These are phyloP conservation scores for Platanus orientalis DNA, from an alignment of 164 flowering plant species.

Conservation along the genomic window DNA sequence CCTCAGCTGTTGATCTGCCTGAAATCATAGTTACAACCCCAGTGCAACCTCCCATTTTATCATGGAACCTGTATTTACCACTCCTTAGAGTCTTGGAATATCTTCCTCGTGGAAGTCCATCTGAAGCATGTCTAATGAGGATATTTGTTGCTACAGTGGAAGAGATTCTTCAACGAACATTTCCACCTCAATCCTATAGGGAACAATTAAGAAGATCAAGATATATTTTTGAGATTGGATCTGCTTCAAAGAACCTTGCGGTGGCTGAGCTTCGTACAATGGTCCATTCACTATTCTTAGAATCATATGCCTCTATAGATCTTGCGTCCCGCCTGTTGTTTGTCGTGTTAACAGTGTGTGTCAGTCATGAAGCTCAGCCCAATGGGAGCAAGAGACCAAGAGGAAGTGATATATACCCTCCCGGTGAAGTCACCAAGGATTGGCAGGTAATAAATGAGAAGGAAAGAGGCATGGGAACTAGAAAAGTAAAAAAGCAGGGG, in stretches of 20 bases:
- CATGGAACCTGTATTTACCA: constrained; percentile 94
- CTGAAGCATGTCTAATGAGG: constrained; percentile 96
- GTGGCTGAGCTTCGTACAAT: constrained; percentile 95
- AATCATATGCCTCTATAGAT: constrained; percentile 81
- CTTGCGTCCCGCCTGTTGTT: constrained; percentile 92
- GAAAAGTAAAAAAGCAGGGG: constrained; percentile 60
- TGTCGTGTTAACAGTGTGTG: constrained; percentile 90
- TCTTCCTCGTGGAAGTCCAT: constrained; percentile 97
- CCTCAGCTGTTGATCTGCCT: constrained; percentile 88
- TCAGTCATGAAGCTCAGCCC: constrained; percentile 87
- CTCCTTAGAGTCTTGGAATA: constrained; percentile 90
- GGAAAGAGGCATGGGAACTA: constrained; percentile 23
- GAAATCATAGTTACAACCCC: constrained; percentile 92
- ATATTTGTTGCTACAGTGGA: constrained; percentile 98
- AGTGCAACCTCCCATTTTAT: constrained; percentile 81
- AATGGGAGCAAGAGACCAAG: constrained; percentile 61
- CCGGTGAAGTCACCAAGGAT: constrained; percentile 40
- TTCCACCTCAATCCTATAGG: constrained; percentile 60
- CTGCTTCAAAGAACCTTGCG: constrained; percentile 81
- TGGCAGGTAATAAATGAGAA: constrained; percentile 29
- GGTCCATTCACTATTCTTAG: constrained; percentile 90
- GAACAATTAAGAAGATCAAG: constrained; percentile 53
- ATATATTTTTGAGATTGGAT: constrained; percentile 42
- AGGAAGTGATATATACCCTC: constrained; percentile 29
- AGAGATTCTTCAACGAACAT: constrained; percentile 82